Conservation (phyloP, 192 early-diverging fungal species). For the Linnemannia elongata region DNA sequence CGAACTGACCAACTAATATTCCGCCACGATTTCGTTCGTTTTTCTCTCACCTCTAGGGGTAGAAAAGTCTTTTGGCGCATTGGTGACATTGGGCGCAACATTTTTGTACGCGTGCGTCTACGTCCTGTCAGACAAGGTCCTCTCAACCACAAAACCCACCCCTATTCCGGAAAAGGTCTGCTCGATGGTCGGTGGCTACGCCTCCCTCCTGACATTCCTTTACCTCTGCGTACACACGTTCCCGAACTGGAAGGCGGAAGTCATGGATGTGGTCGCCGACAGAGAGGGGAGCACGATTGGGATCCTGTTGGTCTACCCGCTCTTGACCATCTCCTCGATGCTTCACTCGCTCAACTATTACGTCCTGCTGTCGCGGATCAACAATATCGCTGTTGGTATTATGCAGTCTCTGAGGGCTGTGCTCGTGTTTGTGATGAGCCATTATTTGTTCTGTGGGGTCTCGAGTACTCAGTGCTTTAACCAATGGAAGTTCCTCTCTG, state of each 20-base stretch:
- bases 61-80: slow-evolving; percentile 61
- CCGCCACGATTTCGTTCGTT: not conserved
- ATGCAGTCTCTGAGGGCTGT: slow-evolving; percentile 69
- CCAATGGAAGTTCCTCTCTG: slow-evolving; percentile 66
- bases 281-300: slow-evolving; percentile 18
- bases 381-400: slow-evolving; percentile 70
- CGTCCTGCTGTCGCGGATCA: slow-evolving; percentile 64
- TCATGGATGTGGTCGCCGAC: slow-evolving; percentile 21
- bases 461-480: slow-evolving; percentile 72
- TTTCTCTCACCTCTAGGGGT: slow-evolving; percentile 8
- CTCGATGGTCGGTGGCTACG: slow-evolving; percentile 62
- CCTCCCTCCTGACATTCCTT: slow-evolving; percentile 56
- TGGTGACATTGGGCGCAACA: slow-evolving; percentile 66
- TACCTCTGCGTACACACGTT: slow-evolving; percentile 67
- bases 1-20: not conserved
- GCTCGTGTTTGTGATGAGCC: slow-evolving; percentile 70
- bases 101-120: slow-evolving; percentile 72
- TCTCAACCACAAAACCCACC: slow-evolving; percentile 56
- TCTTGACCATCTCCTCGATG: slow-evolving; percentile 60
- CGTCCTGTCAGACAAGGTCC: slow-evolving; percentile 66
- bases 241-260: slow-evolving; percentile 62
- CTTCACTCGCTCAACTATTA: slow-evolving; percentile 69
- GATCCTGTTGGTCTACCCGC: slow-evolving; percentile 58
- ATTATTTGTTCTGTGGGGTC: slow-evolving; percentile 66
- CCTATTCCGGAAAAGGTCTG: slow-evolving; percentile 67